phyloP scores from a whole-genome alignment of 2,329 filamentous ascomycete species.

The Ceratocystis eucalypticola region DNA sequence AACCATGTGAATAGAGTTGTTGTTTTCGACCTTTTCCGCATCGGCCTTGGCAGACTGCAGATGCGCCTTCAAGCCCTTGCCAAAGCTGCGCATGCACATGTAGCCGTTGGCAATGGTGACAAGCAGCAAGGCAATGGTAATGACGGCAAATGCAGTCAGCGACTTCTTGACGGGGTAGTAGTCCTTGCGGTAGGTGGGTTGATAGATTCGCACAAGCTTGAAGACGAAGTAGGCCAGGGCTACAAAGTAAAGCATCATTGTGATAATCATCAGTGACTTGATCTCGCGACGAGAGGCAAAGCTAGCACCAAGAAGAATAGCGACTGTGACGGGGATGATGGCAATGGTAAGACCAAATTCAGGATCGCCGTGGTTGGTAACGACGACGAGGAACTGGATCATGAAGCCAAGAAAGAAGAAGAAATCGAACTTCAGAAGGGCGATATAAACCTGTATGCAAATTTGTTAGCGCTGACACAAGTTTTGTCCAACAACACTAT shows the following conservation, averaged over 20 bases:
- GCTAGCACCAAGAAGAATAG: conserved; percentile 73
- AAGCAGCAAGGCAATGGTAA: conserved; percentile 80
- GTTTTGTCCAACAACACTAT: not conserved
- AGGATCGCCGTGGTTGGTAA: conserved; percentile 51
- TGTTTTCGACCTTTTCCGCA: conserved; percentile 40
- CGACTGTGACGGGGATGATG: conserved; percentile 80
- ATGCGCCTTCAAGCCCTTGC: conserved; percentile 76
- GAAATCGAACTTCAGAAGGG: conserved; percentile 96
- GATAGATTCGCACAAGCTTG: conserved; percentile 95
- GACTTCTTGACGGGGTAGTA: conserved; percentile 74
- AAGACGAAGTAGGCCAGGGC: conserved; percentile 93
- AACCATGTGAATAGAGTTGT: conserved; percentile 41
- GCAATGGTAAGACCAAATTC: conserved; percentile 81
- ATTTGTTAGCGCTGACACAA: not conserved
- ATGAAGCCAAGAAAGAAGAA: conserved; percentile 99
- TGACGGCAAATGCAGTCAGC: conserved; percentile 82
- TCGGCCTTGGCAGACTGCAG: conserved; percentile 43
- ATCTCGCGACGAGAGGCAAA: conserved; percentile 72
- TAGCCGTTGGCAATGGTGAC: conserved; percentile 78
- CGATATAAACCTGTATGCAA: conserved; percentile 71
- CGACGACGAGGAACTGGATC: conserved; percentile 91
- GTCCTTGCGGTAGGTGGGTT: conserved; percentile 39
- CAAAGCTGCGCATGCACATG: conserved; percentile 82
- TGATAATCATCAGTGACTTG: conserved; percentile 57
- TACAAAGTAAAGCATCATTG: conserved; percentile 77